Evolutionary conservation across 257 asterid species (phyloP).

Genomic region (Gynochthodes officinalis): DNA sequence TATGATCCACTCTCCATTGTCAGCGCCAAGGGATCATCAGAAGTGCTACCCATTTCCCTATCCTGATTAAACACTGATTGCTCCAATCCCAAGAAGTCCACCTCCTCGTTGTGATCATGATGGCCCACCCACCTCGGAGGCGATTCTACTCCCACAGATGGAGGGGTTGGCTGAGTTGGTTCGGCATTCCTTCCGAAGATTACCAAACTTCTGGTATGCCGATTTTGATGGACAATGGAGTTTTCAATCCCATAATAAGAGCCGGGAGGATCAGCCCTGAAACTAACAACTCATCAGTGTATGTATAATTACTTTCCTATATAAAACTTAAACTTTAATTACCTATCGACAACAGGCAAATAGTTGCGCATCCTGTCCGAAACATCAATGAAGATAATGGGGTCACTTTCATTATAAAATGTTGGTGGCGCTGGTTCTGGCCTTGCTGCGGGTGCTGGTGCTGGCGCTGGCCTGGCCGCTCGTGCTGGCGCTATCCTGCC

Average conservation of each 20-base stretch:
- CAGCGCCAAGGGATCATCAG: neutral
- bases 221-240: neutral
- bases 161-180: too few species aligned
- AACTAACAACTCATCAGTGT: neutral
- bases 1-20: neutral
- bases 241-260: neutral
- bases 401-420: neutral
- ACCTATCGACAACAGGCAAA: neutral
- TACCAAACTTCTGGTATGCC: too few species aligned
- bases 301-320: neutral
- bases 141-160: too few species aligned
- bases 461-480: too few species aligned
- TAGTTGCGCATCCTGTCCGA: neutral
- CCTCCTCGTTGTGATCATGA: too few species aligned
- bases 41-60: neutral
- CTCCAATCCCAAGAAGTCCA: neutral
- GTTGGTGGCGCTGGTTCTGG: neutral
- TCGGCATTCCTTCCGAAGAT: too few species aligned
- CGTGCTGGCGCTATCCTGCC: too few species aligned
- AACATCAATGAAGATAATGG: neutral
- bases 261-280: neutral
- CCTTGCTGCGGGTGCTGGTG: too few species aligned
- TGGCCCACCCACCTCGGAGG: too few species aligned
- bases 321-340: neutral
- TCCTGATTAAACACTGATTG: neutral